A percentile compares a stretch with the other conserved stretches of the same genome.
Evolutionary conservation across 2,329 filamentous ascomycete genomes (phyloP).

Genomic region (Aspergillus novoparasiticus): DNA sequence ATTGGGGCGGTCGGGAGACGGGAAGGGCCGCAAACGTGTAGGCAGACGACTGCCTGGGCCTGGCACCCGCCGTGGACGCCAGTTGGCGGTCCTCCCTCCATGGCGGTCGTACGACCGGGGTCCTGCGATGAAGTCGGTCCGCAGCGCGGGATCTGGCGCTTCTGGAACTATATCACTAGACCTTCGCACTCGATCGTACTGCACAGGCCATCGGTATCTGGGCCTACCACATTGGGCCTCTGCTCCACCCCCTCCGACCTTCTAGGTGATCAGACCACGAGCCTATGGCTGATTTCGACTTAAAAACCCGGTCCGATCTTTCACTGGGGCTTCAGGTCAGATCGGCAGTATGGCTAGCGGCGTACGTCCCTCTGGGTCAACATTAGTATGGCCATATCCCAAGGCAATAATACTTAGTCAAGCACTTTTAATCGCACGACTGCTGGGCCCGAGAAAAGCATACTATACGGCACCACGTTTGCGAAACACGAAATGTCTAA

Average conservation of each 20-base stretch:
- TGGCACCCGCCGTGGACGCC: constrained; percentile 17
- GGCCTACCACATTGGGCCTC: background rate
- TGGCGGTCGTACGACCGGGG: background rate
- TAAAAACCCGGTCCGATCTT: background rate
- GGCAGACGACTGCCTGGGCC: constrained; percentile 10
- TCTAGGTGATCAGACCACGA: constrained; percentile 1
- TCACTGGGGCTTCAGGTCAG: background rate
- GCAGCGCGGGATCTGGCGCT: background rate
- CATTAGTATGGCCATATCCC: too few relatives aligned
- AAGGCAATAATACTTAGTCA: too few relatives aligned
- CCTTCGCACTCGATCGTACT: background rate
- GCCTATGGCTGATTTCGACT: constrained; percentile 2
- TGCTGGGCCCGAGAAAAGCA: too few relatives aligned
- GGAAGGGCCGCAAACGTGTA: constrained; percentile 10
- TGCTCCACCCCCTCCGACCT: background rate
- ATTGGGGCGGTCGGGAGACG: constrained; percentile 11
- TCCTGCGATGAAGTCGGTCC: background rate
- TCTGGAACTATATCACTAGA: background rate
- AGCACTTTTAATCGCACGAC: too few relatives aligned
- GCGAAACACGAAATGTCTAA: too few relatives aligned
- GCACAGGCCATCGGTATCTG: background rate
- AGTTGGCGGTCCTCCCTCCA: constrained; percentile 6
- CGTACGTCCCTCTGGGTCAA: background rate
- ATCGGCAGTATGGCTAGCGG: background rate
- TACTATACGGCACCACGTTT: too few relatives aligned